Evolutionary conservation across 1,139 yeast genomes (phyloP), one percentile per base, ranked within the genome.

Genomic region (Diutina siamensis): DNA sequence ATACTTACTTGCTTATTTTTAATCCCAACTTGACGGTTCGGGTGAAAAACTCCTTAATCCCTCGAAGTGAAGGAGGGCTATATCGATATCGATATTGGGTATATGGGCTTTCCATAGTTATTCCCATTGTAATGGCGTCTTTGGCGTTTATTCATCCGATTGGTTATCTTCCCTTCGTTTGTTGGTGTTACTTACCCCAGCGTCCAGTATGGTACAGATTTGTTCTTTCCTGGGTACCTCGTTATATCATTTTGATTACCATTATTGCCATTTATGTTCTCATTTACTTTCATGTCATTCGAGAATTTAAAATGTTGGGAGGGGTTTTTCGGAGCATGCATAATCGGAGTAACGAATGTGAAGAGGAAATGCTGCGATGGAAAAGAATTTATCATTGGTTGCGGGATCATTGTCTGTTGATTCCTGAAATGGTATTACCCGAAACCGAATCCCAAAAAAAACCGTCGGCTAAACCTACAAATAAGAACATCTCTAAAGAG

Each of bases 171-270:
- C 76, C 84, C 17, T 72, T 76, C 51, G 78, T 83, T 44, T 79
- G 86, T 48, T 84, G 92, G 89, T 82, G 95, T 58, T 87, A 83
- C 58, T 65, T 88, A 46, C 92, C 95, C 0, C 76, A 78, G 46
- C 54, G 67, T 2, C 95, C 94, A 0, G 59, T 73, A 10, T 87
- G 94, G 94, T 81, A 79, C 58, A 70, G 88, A 48, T 59, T 83
- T 44, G 88, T 72, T 1, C 65, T 88, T 46, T 77, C 89, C 51
- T 88, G 95, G 95, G 80, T 78, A 1, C 92, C 95, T 2, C 69
- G 97, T 44, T 87, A 80, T 59, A 60, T 77, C 48, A 76, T 88
- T 47, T 72, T 84, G 50, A 59, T 83, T 13, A 59, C 74, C 32
- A 84, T 88, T 55, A 57, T 85, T 47, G 62, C 72, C 21, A 76